These are phyloP conservation scores for Monilinia laxa DNA, from an alignment of 2,329 filamentous ascomycete species.

Conservation along the genomic window DNA sequence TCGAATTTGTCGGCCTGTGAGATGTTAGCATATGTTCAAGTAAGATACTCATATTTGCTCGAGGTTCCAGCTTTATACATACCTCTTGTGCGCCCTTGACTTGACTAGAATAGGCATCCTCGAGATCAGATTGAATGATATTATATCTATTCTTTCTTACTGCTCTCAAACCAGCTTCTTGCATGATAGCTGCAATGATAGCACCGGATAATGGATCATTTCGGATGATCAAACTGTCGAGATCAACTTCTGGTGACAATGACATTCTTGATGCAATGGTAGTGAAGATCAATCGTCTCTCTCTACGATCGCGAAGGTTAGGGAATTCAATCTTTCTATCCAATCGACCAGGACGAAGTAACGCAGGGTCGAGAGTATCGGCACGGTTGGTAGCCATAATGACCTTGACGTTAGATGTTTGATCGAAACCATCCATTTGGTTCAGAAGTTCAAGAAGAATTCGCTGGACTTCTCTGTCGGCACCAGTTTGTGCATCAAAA, in stretches of 20 bases:
- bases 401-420: conserved; percentile 98
- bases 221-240: conserved; percentile 92
- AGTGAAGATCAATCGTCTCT: conserved; percentile 92
- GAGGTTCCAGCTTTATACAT: conserved; percentile 46
- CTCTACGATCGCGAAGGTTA: conserved; percentile 86
- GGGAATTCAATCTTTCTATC: conserved; percentile 99
- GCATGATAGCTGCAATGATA: conserved; percentile 98
- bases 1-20: conserved; percentile 71
- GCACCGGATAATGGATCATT: conserved; percentile 95
- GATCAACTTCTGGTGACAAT: conserved; percentile 89
- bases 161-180: conserved; percentile 90
- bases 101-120: conserved; percentile 95
- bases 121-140: conserved; percentile 94
- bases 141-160: conserved; percentile 99
- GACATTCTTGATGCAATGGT: conserved; percentile 99
- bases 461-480: conserved; percentile 96
- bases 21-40: conserved; percentile 39
- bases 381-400: conserved; percentile 99
- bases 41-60: neutral
- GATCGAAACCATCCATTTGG: conserved; percentile 99
- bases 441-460: conserved; percentile 96
- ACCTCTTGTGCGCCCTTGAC: conserved; percentile 80
- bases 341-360: conserved; percentile 90
- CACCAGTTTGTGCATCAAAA: conserved; percentile 97
- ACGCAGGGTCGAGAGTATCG: conserved; percentile 91